Evolutionary conservation across 202 grass and related monocot species (phyloP), one percentile per base, ranked within the genome.

Genomic region (Cymbopogon flexuosus): DNA sequence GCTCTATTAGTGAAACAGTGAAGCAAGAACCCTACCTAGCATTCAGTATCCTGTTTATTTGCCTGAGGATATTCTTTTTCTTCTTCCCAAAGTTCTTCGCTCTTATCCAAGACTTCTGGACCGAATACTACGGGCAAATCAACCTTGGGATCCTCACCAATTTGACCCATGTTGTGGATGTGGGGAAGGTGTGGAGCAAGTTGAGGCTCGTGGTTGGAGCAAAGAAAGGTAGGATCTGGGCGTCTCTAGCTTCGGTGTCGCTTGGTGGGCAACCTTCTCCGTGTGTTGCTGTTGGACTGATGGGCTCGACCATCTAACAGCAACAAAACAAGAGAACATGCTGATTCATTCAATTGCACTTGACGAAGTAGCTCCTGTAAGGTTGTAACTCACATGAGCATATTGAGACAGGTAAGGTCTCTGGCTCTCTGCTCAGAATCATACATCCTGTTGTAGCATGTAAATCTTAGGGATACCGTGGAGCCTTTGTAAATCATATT

Each of bases 101-200:
- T 36, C 76, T 79, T 62, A 41, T 99, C 72, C 81, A 88, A 87
- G 82, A 78, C 62, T 87, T 96, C 52, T 93, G 89, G 90, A 61
- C 79, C 9, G 83, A 83, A 24, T 87, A 93, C 58, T 85, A 81
- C 12, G 83, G 29, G 85, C 83, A 83, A 15, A 54, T 87, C 81
- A 99, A 92, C 78, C 70, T 86, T 45, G 87, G 87, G 67, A 35
- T 96, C 62, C 78, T 98, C 70, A 83, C 78, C 51, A 92, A 87
- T 84, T 81, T 84, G 84, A 79, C 70, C 10, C 88, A 95, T 85
- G 81, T 73, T 0, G 54, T 96, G 23, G 96, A 98, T 79, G 41
- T 96, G 22, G 91, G 83, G 72, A 93, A 87, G 89, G 47, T 96
- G 6, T 91, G 90, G 90, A 99, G 88, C 88, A 96, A 92, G 68